Evolutionary conservation across 2,329 filamentous ascomycete species (phyloP), one percentile per base, ranked within the genome.

Genomic region (Bisporella sp.): DNA sequence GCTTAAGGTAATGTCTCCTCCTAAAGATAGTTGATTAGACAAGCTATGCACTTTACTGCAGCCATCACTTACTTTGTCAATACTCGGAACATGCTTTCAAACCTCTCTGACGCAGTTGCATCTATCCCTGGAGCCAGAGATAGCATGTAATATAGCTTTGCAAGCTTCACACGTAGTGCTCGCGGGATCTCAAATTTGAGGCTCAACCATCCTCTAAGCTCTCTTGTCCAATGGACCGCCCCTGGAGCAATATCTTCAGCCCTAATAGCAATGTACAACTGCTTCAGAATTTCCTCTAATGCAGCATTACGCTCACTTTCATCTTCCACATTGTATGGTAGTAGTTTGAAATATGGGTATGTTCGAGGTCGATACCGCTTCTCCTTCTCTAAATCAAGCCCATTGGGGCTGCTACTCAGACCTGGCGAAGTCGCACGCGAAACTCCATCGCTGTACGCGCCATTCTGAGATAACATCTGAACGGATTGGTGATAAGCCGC

Each of bases 171-270:
- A 51, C 95, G 80, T 59, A 91, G 83, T 65, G 86, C 84, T 61
- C 88, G 82, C 45, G 89, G 89, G 66, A 96, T 89, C 71, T 99
- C 92, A 66, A 99, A 99, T 75, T 99, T 99, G 69, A 99, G 82
- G 48, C 86, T 87, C 58, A 99, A 77, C 93, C 95, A 99, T 69
- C 87, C 89, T 65, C 91, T 83, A 45, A 99, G 84, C 78, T 99
- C 93, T 59, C 92, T 84, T 12, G 93, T 96, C 93, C 93, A 99
- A 70, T 99, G 92, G 54, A 96, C 77, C 31, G 92, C 93, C 33
- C 93, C 93, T 0, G 92, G 89, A 29, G 87, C 85, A 69, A 97
- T 97, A 69, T 99, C 93, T 58, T 96, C 90, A 4, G 93, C 86
- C 65, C 90, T 85, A 56, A 99, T 77, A 51, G 92, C 82, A 60